Evolutionary conservation across 345 rosid species (phyloP).

Genomic region (Leavenworthia alabamica): DNA sequence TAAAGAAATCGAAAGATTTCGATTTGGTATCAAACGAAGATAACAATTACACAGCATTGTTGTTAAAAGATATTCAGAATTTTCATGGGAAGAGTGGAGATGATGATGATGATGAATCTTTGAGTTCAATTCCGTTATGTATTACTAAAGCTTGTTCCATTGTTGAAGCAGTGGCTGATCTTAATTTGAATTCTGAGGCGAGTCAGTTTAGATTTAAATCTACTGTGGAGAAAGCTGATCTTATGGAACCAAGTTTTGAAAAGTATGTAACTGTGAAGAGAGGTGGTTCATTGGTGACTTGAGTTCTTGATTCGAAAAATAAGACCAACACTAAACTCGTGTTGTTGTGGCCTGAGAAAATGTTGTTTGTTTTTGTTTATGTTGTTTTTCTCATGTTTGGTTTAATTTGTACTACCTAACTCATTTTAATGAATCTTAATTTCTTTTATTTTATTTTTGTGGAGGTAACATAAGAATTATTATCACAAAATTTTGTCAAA

Average conservation of each 20-base stretch:
- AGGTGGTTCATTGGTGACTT: constrained; percentile 37
- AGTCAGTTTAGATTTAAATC: constrained; percentile 21
- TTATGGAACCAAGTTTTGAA: constrained; percentile 77
- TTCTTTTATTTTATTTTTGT: no score
- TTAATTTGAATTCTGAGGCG: constrained; percentile 35
- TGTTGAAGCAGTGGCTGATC: constrained; percentile 80
- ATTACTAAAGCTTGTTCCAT: constrained; percentile 78
- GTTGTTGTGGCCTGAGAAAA: background rate
- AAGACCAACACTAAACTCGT: constrained; percentile 5
- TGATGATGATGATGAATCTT: background rate
- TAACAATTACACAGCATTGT: constrained; percentile 50
- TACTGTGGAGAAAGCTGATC: constrained; percentile 41
- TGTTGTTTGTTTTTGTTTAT: background rate
- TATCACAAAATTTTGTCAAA: no score
- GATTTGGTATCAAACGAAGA: constrained; percentile 31
- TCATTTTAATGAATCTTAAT: background rate
- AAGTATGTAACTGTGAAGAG: constrained; percentile 74
- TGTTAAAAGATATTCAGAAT: constrained; percentile 80
- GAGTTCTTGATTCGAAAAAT: constrained; percentile 8
- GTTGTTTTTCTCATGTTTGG: background rate
- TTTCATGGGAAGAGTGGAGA: constrained; percentile 59
- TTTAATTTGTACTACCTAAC: background rate
- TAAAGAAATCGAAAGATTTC: constrained; percentile 55
- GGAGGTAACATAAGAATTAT: no score
- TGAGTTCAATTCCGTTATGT: constrained; percentile 33